A percentile compares a stretch with the other conserved stretches of the same genome.
phyloP scores from a whole-genome alignment of 208 protist genomes.

The Trypanosoma conorhini region DNA sequence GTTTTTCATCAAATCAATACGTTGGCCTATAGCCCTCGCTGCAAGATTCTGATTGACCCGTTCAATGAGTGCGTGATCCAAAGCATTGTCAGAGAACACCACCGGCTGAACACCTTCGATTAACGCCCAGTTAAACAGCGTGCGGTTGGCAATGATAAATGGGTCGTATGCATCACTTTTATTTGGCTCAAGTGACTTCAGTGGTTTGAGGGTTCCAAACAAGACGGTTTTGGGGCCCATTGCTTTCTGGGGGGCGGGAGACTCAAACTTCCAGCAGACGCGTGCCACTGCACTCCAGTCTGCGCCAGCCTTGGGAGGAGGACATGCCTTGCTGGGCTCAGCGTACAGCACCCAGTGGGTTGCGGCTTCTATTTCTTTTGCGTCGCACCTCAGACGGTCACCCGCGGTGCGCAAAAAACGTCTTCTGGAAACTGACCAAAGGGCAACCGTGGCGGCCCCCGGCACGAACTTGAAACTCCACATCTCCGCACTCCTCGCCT shows the following conservation, averaged over 20 bases:
- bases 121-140: conserved; percentile 32
- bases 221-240: conserved; percentile 2
- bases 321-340: conserved; percentile 5
- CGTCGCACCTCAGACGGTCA: conserved; percentile 12
- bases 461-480: conserved; percentile 21
- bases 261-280: conserved; percentile 4
- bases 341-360: conserved; percentile 13
- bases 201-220: conserved; percentile 29
- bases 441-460: neutral
- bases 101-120: conserved; percentile 27
- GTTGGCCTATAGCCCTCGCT: conserved; percentile 5
- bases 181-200: conserved; percentile 22
- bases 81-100: conserved; percentile 23
- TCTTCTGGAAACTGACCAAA: conserved; percentile 1
- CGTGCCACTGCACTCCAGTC: conserved; percentile 11
- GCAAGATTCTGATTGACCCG: conserved; percentile 11
- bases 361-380: neutral
- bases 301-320: neutral
- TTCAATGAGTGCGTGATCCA: conserved; percentile 11
- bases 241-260: neutral
- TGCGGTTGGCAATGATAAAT: conserved; percentile 22
- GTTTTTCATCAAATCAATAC: conserved; percentile 25
- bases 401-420: conserved; percentile 6
- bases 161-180: conserved; percentile 13
- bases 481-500: conserved; percentile 19